These are phyloP conservation scores for Hirschioporus abietinus DNA, from an alignment of 768 basidiomycete species.

Conservation along the genomic window DNA sequence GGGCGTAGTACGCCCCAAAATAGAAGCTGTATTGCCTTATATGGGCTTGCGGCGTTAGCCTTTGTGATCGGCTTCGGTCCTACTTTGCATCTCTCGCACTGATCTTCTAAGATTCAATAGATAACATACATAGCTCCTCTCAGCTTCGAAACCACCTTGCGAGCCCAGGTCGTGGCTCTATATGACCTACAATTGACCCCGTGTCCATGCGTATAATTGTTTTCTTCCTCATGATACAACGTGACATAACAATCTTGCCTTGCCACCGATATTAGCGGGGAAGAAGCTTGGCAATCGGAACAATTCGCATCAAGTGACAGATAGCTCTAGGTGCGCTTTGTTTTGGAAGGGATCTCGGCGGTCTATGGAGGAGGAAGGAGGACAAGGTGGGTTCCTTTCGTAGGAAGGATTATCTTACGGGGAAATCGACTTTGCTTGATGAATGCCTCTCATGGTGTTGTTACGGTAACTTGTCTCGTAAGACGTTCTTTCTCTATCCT, in stretches of 20 bases:
- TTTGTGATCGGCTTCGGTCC: neutral
- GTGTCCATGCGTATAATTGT: neutral
- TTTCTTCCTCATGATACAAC: neutral
- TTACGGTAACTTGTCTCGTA: neutral
- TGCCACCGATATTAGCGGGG: neutral
- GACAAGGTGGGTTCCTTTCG: neutral
- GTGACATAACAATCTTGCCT: neutral
- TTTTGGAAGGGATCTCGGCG: neutral
- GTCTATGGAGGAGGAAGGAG: neutral
- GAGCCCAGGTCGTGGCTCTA: neutral
- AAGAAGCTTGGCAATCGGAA: neutral
- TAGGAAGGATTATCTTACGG: neutral
- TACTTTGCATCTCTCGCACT: neutral
- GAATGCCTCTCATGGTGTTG: neutral
- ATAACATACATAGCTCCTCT: slow-evolving; percentile 1
- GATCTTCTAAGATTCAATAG: neutral
- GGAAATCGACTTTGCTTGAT: neutral
- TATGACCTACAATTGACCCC: neutral
- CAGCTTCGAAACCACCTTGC: neutral
- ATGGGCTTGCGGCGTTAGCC: neutral
- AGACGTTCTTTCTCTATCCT: neutral
- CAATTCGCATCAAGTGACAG: neutral
- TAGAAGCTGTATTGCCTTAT: neutral
- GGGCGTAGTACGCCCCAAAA: neutral
- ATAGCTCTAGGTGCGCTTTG: neutral